These are phyloP conservation scores for Camelina sativa DNA, from an alignment of 345 rosid species.

Conservation along the genomic window DNA sequence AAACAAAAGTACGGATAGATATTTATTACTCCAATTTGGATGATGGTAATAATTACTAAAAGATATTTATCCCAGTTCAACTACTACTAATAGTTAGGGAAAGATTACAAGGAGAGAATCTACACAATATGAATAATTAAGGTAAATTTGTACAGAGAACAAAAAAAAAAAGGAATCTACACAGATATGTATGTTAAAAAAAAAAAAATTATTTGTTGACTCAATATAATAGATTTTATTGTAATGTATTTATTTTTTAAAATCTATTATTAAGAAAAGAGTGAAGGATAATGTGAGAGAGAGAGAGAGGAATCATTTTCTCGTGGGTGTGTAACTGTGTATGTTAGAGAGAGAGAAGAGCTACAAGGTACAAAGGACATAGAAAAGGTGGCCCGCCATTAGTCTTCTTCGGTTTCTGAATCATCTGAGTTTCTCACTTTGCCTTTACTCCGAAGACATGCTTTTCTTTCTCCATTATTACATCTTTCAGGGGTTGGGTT, in stretches of 20 bases:
- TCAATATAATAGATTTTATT: background rate
- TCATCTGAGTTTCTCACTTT: constrained; percentile 46
- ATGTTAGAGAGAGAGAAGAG: no score
- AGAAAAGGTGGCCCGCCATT: constrained; percentile 38
- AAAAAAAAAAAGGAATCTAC: constrained; percentile 8
- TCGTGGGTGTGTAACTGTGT: constrained; percentile 25
- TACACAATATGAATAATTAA: constrained; percentile 14
- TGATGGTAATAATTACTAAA: background rate
- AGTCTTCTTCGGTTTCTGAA: constrained; percentile 46
- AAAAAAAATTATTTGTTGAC: background rate
- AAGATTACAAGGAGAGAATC: constrained; percentile 20
- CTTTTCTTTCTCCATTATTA: background rate
- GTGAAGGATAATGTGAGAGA: constrained; percentile 21
- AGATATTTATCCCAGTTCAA: background rate
- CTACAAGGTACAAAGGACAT: constrained; percentile 41
- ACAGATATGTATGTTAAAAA: constrained; percentile 5
- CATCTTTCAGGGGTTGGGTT: no score
- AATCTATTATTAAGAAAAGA: no score
- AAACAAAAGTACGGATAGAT: background rate
- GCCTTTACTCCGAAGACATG: constrained; percentile 46
- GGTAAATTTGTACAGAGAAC: constrained; percentile 1
- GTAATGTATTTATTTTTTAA: background rate
- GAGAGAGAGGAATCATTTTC: constrained; percentile 35
- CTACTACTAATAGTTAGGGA: background rate
- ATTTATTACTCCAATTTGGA: background rate